Base-by-base conservation (phyloP, 495 filamentous ascomycete species). In the Penicillium taxi region DNA sequence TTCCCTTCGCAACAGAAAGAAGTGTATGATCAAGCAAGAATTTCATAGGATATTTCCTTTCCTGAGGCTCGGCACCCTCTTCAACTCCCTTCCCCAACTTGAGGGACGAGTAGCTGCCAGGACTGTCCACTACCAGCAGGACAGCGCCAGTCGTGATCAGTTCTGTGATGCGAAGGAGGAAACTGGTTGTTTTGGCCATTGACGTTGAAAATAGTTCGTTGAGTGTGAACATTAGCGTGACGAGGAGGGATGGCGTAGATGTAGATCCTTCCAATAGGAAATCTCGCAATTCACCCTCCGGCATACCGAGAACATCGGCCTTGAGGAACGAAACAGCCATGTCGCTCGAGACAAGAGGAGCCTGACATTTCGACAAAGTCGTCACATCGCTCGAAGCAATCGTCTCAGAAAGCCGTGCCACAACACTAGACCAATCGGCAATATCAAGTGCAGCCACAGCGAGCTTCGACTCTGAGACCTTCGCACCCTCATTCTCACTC, bases 201-300 rank as follows among this genome's bases (percentile, higher is more conserved):
- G 85, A 88, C 7, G 78, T 71, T 0, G 75, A 69, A 66, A 94
- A 96, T 3, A 98, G 80, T 61, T 98, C 91, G 57, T 96, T 96
- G n/a, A 96, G 74, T 0, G 89, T 94, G 70, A 96, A 96, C 60
- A 96, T 78, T 1, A 96, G 59, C 0, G 91, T 94, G 4, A 91
- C 67, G 0, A 96, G 67, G 59, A 44, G 29, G 59, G 71, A 34
- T 41, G 33, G 13, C 17, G 40, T 42, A 26, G 38, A 11, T 1
- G 26, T 38, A 7, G 50, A 41, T 17, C 27, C 8, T 26, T 42
- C 48, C 18, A 46, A 42, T 2, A 79, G 37, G 1, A 77, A 26
- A 7, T 48, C 33, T 8, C 48, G 28, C 3, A 85, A 55, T 0
- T 58, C 52, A 0, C 55, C 39, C 6, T 64, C 58, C 2, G 58